Evolutionary conservation across 805 yeast species (phyloP), one percentile per base, ranked within the genome.

Genomic region (Wickerhamomyces queroliae): DNA sequence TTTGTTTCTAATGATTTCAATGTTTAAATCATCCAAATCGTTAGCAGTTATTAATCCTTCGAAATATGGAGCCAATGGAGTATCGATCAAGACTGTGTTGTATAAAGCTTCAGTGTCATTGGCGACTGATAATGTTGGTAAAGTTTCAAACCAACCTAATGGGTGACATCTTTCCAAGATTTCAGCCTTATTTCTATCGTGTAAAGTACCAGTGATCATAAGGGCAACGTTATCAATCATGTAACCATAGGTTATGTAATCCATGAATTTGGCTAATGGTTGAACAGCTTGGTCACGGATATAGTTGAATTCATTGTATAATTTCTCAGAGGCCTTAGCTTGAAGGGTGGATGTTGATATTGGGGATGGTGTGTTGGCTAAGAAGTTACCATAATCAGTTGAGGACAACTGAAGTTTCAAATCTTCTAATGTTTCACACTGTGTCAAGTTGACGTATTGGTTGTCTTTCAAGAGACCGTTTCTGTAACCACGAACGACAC

Each of bases 221-320:
- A 93, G 71, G 19, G 93, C 86, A 29, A 93, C 96, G 62, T 93
- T 93, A 66, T 93, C 99, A 56, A 93, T 95, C 99, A 93, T 93
- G 66, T 95, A 93, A 10, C 97, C 95, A 59, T 90, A 93, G 34
- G 95, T 83, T 59, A 95, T 88, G 61, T 69, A 95, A 61, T 95
- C 96, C 79, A 93, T 74, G 58, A 91, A 89, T 60, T 80, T 77
- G 32, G 87, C 69, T 55, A 91, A 67, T 25, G 82, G 83, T 43
- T 88, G 89, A 26, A 83, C 80, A 5, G 96, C 80, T 61, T 91
- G 96, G 33, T 84, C 75, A 47, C 84, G 78, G 40, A 93, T 71
- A 62, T 89, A 91, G 47, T 84, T 80, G 65, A 89, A 93, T 61
- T 93, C 95, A 31, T 77, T 78, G 54, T 80, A 83, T 42, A 93